Conservation (phyloP, 2,329 filamentous ascomycete species). For the Thelonectria rubi region DNA sequence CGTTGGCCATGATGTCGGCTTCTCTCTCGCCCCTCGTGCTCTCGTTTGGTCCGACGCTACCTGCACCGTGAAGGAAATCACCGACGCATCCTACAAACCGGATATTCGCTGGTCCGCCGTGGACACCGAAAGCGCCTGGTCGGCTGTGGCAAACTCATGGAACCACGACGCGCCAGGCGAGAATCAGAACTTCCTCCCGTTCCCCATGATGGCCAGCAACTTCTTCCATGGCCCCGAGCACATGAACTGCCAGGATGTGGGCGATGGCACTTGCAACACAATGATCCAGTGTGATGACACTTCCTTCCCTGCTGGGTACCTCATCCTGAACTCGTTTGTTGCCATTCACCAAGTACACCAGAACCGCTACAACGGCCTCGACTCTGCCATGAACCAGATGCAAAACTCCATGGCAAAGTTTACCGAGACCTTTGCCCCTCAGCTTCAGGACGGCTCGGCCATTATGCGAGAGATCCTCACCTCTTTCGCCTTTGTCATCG, state of each 20-base stretch:
- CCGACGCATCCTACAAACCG: constrained; percentile 6
- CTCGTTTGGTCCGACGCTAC: constrained; percentile 4
- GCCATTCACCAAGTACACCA: constrained; percentile 11
- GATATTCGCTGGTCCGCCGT: constrained; percentile 7
- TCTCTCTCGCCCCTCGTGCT: not conserved
- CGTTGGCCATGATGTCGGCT: not conserved
- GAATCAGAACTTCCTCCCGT: constrained; percentile 2
- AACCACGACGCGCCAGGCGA: constrained; percentile 2
- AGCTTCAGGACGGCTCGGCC: not conserved
- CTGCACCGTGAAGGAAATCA: constrained; percentile 7
- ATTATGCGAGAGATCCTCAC: constrained; percentile 8
- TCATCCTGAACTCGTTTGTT: constrained; percentile 17
- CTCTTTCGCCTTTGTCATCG: constrained; percentile 6
- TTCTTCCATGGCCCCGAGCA: constrained; percentile 15
- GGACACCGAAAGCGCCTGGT: constrained; percentile 1
- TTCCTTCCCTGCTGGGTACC: constrained; percentile 4
- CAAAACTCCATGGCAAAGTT: constrained; percentile 7
- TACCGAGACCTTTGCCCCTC: constrained; percentile 8
- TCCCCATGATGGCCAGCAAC: constrained; percentile 14
- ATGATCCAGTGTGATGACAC: constrained; percentile 10
- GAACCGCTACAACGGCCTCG: constrained; percentile 11
- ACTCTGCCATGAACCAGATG: constrained; percentile 13
- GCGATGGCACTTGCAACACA: constrained; percentile 10
- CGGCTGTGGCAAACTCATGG: constrained; percentile 11
- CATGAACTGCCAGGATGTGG: constrained; percentile 13